phyloP scores from a whole-genome alignment of 1,284 basidiomycete genomes.

The Fistulinella cinereoalba region DNA sequence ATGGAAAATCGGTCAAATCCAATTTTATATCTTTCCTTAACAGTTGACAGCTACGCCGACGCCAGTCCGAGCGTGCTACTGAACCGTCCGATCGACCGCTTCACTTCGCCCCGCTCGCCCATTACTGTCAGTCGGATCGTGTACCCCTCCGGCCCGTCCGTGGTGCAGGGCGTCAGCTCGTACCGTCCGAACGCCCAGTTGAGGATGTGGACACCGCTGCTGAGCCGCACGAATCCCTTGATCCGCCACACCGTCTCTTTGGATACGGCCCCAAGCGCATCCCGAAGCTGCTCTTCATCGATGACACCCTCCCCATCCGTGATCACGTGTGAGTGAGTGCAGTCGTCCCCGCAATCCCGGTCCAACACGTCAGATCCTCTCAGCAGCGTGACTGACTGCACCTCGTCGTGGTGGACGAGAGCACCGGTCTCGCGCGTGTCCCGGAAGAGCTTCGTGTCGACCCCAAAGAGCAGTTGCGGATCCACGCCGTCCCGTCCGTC shows the following conservation, averaged over 20 bases:
- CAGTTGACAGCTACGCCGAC: conserved; percentile 1
- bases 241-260: conserved; percentile 74
- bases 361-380: conserved; percentile 34
- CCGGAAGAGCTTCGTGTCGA: conserved; percentile 75
- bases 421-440: conserved; percentile 18
- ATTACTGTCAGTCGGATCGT: conserved; percentile 72
- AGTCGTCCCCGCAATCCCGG: conserved; percentile 25
- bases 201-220: conserved; percentile 54
- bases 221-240: conserved; percentile 77
- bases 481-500: conserved; percentile 63
- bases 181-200: conserved; percentile 91
- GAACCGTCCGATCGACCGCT: conserved; percentile 54
- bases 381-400: conserved; percentile 71
- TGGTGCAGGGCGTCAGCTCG: conserved; percentile 54
- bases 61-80: conserved; percentile 43
- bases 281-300: conserved; percentile 37
- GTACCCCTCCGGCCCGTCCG: conserved; percentile 34
- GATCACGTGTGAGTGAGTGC: conserved; percentile 8
- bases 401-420: conserved; percentile 67
- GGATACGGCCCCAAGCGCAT: conserved; percentile 53
- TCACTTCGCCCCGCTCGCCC: conserved; percentile 84
- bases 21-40: too few relatives aligned
- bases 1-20: too few relatives aligned
- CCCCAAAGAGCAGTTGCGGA: conserved; percentile 76
- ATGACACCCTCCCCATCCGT: conserved; percentile 3